Base-by-base conservation (phyloP, 2,329 filamentous ascomycete genomes). In the Fusarium stilboides region DNA sequence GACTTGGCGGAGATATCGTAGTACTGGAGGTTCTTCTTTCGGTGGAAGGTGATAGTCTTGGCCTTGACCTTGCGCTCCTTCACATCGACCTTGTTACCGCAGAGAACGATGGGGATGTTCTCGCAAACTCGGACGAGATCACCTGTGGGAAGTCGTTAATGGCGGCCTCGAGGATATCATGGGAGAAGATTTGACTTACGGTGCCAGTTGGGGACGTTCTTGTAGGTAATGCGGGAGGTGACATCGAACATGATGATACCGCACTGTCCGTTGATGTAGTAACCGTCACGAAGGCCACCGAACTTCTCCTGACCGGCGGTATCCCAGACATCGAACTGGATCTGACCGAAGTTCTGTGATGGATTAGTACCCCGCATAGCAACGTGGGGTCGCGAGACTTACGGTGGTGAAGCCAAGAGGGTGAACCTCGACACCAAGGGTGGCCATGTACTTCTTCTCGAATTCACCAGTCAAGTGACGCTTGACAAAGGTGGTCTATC, bases 241-340 rank as follows among this genome's bases (percentile, higher is more conserved):
- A 99, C 95, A 84, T 99, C 95, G 84, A 99, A 99, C 95, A 99
- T 99, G 91, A 99, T 98, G 88, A 99, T 98, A 87, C 96, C 95
- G 85, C 95, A 98, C 87, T 98, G 95, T 80, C 95, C 95, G 87
- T 98, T 98, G 89, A 99, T 99, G 89, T 99, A 99, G 91, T 99
- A 99, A 77, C 95, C 95, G 85, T 99, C 95, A 87, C 95, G 93
- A 79, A 99, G 94, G 89, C 95, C 95, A 84, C 95, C 95, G 75
- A 99, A 99, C 90, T 98, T 99, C 89, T 99, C 95, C 86, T 99
- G 95, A 77, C 95, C 95, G 77, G 95, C 95, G 71, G 95, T 99
- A 83, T 99, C 95, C 95, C 95, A 99, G 77, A 98, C 96, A 82
- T 99, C 95, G 87, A 99, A 99, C 87, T 97, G 94, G 80, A 99